A percentile compares a stretch with the other conserved stretches of the same genome.
phyloP scores from a whole-genome alignment of 148 eudicot genomes.

The Pouteria glomerata region DNA sequence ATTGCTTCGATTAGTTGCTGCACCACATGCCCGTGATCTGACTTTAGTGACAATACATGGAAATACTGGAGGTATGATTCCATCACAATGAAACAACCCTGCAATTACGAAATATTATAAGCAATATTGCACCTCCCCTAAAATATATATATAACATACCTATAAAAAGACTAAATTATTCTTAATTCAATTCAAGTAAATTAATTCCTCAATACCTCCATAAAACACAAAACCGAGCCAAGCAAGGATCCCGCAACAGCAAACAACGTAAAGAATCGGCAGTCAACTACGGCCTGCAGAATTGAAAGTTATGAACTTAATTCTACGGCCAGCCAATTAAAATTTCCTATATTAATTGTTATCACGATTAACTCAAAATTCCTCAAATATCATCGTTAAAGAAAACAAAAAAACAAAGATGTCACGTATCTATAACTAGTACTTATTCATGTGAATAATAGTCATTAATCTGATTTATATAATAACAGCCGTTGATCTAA shows the following conservation, averaged over 20 bases:
- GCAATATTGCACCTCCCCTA: too few species aligned
- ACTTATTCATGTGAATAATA: too few species aligned
- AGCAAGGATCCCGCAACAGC: slow-evolving; percentile 64
- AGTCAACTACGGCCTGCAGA: slow-evolving; percentile 52
- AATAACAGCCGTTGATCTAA: too few species aligned
- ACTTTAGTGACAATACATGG: slow-evolving; percentile 27
- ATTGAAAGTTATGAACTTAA: not conserved
- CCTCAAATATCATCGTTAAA: too few species aligned
- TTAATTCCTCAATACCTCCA: slow-evolving; percentile 42
- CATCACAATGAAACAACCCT: slow-evolving; percentile 48
- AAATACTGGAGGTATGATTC: slow-evolving; percentile 56
- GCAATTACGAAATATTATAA: too few species aligned
- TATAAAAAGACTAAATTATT: not conserved
- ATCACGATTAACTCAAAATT: not conserved
- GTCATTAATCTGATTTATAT: too few species aligned
- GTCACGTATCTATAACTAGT: too few species aligned
- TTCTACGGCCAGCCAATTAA: not conserved
- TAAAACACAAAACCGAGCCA: slow-evolving; percentile 66
- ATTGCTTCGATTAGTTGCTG: slow-evolving; percentile 49
- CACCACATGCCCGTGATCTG: slow-evolving; percentile 34
- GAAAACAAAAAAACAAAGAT: too few species aligned
- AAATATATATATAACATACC: not conserved
- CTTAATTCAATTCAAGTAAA: not conserved
- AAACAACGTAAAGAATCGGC: slow-evolving; percentile 65
- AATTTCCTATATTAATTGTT: not conserved